Percentiles rank a stretch among this genome's conserved stretches.
Evolutionary conservation across 192 early-diverging fungal species (phyloP).

Genomic region (Funneliformis geosporum): DNA sequence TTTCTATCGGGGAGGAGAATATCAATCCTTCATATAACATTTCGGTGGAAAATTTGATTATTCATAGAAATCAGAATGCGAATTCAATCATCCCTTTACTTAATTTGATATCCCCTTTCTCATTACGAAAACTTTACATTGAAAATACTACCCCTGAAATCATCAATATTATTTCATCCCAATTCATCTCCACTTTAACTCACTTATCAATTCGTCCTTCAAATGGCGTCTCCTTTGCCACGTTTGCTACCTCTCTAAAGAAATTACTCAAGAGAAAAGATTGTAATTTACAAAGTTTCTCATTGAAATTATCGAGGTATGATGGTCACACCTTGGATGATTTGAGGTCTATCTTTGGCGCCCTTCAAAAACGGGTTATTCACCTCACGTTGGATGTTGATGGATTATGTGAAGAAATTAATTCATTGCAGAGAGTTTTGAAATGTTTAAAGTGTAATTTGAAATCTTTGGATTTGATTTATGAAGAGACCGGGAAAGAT

Average conservation of each 20-base stretch:
- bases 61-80: not conserved
- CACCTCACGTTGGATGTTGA: not conserved
- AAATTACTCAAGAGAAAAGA: not conserved
- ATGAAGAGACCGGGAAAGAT: not conserved
- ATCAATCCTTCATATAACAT: not conserved
- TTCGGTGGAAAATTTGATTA: not conserved
- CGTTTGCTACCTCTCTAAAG: not conserved
- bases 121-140: not conserved
- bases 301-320: not conserved
- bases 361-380: not conserved
- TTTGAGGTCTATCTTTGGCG: not conserved
- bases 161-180: not conserved
- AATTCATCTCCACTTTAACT: not conserved
- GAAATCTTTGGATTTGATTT: not conserved
- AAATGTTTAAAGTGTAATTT: not conserved
- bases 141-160: not conserved
- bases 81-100: not conserved
- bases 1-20: not conserved
- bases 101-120: not conserved
- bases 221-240: not conserved
- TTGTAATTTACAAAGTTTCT: not conserved
- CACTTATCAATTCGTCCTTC: not conserved
- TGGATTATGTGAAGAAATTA: not conserved
- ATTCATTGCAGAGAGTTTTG: not conserved
- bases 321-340: not conserved